phyloP scores from a whole-genome alignment of 2,329 filamentous ascomycete species.

The Claviceps paspali region DNA sequence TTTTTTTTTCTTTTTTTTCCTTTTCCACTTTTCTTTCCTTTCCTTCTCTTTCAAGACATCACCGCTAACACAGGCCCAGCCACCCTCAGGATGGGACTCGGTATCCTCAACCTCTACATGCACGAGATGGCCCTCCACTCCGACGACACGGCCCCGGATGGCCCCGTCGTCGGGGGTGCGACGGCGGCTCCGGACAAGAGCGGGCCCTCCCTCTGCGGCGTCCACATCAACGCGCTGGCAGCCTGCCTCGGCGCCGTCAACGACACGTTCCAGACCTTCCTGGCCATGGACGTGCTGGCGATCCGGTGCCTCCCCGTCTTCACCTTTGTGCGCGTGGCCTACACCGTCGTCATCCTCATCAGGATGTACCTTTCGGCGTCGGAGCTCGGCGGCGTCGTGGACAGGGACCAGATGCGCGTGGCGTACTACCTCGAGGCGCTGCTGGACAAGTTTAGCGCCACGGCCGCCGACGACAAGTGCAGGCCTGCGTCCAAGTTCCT shows the following conservation, averaged over 20 bases:
- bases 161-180: too few species aligned
- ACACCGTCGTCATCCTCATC: conserved; percentile 55
- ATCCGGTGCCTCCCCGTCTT: conserved; percentile 55
- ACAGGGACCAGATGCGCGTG: conserved; percentile 50
- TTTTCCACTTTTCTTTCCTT: neutral
- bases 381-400: conserved; percentile 55
- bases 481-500: conserved; percentile 55
- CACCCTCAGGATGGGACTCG: conserved; percentile 47
- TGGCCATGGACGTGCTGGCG: conserved; percentile 40
- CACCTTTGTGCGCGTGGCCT: conserved; percentile 56
- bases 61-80: conserved; percentile 22
- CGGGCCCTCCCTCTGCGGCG: conserved; percentile 22
- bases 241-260: conserved; percentile 54
- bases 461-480: conserved; percentile 47
- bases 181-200: too few species aligned
- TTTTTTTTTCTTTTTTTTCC: neutral
- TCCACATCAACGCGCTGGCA: conserved; percentile 51
- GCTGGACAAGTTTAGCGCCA: conserved; percentile 49
- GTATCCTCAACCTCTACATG: conserved; percentile 55
- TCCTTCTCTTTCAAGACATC: neutral
- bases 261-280: conserved; percentile 48
- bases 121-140: conserved; percentile 60
- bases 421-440: conserved; percentile 53
- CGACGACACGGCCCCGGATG: conserved; percentile 31
- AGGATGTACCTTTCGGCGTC: conserved; percentile 58